phyloP scores from a whole-genome alignment of 2,329 filamentous ascomycete genomes.

The Nothomitra cinnamomea region DNA sequence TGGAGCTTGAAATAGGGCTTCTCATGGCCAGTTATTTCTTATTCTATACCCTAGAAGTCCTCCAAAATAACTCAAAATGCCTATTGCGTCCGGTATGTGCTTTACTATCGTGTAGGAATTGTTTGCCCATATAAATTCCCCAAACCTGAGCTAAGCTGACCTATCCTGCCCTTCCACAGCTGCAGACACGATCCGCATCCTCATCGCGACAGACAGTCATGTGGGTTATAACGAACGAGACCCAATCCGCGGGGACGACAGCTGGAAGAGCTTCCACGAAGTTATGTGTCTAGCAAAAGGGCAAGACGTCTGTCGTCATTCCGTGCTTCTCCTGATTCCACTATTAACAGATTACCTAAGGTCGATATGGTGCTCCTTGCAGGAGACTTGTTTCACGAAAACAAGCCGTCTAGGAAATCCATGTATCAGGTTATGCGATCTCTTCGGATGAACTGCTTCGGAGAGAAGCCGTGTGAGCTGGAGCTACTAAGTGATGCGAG shows the following conservation, averaged over 20 bases:
- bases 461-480: conserved; percentile 87
- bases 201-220: conserved; percentile 93
- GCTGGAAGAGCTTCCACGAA: conserved; percentile 92
- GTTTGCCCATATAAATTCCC: too few relatives aligned
- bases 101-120: neutral
- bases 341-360: conserved; percentile 20
- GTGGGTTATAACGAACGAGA: conserved; percentile 93
- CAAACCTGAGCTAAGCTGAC: too few relatives aligned
- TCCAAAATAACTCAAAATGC: conserved; percentile 4
- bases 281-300: conserved; percentile 76
- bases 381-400: conserved; percentile 94
- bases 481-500: conserved; percentile 88
- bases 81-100: conserved; percentile 2
- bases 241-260: conserved; percentile 86
- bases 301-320: conserved; percentile 42
- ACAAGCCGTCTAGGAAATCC: conserved; percentile 86
- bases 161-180: too few relatives aligned
- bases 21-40: too few relatives aligned
- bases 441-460: conserved; percentile 80
- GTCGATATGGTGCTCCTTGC: conserved; percentile 94
- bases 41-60: neutral
- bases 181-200: conserved; percentile 80
- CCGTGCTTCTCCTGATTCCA: neutral
- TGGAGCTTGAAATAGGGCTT: neutral
- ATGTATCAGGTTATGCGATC: conserved; percentile 97